Evolutionary conservation across 164 flowering plant genomes (phyloP).

Genomic region (Macadamia integrifolia): DNA sequence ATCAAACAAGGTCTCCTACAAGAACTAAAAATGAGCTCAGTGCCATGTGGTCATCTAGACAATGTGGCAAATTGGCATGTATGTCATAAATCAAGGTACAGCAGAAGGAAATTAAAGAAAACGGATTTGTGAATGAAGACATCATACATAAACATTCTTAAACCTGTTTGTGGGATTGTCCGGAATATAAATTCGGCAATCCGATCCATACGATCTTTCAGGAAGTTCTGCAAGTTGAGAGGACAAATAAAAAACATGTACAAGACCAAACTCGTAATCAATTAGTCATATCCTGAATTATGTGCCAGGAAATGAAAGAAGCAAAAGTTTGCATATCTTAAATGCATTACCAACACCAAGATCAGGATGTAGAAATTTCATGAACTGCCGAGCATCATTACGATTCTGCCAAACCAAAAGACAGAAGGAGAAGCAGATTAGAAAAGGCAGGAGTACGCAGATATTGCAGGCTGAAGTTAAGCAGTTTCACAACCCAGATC

Average conservation of each 20-base stretch:
- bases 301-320: not conserved
- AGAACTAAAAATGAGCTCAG: constrained; percentile 19
- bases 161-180: constrained; percentile 96
- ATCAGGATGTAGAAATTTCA: constrained; percentile 96
- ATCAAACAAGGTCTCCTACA: constrained; percentile 93
- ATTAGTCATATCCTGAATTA: not conserved
- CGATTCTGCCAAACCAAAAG: constrained; percentile 55
- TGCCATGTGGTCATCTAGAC: constrained; percentile 1
- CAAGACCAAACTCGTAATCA: not conserved
- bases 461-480: too few species aligned
- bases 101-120: constrained; percentile 6
- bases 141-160: constrained; percentile 98
- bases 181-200: constrained; percentile 85
- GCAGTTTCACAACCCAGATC: too few species aligned
- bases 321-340: not conserved
- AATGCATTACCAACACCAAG: constrained; percentile 83
- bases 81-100: not conserved
- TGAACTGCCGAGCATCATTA: constrained; percentile 95
- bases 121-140: constrained; percentile 43
- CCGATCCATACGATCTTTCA: constrained; percentile 94
- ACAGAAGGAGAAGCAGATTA: not conserved
- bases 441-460: not conserved
- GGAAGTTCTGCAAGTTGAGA: constrained; percentile 75
- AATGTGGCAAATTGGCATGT: not conserved
- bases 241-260: not conserved